These are phyloP conservation scores for Lodderomyces oxycetoniae DNA, from an alignment of 1,139 yeast genomes.

Conservation along the genomic window DNA sequence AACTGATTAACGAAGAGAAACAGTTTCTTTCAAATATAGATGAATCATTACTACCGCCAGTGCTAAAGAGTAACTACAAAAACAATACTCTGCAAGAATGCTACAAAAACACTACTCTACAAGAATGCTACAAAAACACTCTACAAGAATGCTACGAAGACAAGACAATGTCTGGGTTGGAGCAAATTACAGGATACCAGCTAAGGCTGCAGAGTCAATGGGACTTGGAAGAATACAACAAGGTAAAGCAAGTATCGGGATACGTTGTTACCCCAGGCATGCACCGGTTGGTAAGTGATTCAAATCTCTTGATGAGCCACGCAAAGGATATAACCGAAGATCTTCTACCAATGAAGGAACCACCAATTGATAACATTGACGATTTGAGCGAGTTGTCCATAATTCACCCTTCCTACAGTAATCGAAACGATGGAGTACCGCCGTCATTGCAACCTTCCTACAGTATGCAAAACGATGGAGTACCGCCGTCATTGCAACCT, in stretches of 20 bases:
- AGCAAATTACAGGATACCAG: slow-evolving; percentile 30
- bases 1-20: slow-evolving; percentile 32
- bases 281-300: slow-evolving; percentile 13
- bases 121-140: slow-evolving; percentile 9
- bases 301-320: slow-evolving; percentile 1
- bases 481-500: too few species aligned
- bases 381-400: slow-evolving; percentile 28
- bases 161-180: slow-evolving; percentile 22
- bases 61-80: too few species aligned
- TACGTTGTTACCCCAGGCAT: slow-evolving; percentile 14
- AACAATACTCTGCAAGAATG: slow-evolving; percentile 6
- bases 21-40: slow-evolving; percentile 28
- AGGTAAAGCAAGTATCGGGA: slow-evolving; percentile 8
- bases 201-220: slow-evolving; percentile 3
- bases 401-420: too few species aligned
- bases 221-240: slow-evolving; percentile 8
- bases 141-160: slow-evolving; percentile 10
- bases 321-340: not conserved
- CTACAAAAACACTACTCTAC: not conserved
- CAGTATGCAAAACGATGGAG: too few species aligned
- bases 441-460: too few species aligned
- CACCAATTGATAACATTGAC: slow-evolving; percentile 25
- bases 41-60: slow-evolving; percentile 34
- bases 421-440: too few species aligned
- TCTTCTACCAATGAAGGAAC: slow-evolving; percentile 8